Percentiles rank a stretch among this genome's conserved stretches.
phyloP scores from a whole-genome alignment of 768 basidiomycete genomes.

The Chlorophyllum brunneum region DNA sequence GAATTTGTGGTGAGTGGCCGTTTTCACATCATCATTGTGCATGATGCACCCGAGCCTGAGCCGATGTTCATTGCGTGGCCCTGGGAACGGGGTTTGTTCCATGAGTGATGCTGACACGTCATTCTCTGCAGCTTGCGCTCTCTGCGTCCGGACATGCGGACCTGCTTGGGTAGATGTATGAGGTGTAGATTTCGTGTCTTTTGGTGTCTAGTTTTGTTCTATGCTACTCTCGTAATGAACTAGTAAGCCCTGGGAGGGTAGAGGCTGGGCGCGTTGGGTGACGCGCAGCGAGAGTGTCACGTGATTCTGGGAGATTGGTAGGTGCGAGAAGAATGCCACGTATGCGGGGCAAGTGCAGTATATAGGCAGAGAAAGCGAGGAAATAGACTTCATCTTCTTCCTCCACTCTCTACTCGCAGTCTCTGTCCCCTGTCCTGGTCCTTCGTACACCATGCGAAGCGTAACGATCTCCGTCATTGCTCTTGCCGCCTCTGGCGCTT shows the following conservation, averaged over 20 bases:
- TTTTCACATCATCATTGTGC: not conserved
- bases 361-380: conserved; percentile 28
- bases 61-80: conserved; percentile 1
- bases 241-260: not conserved
- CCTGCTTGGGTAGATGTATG: conserved; percentile 53
- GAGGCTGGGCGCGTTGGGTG: not conserved
- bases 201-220: conserved; percentile 11
- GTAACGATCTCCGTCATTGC: conserved; percentile 79
- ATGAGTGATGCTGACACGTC: conserved; percentile 11
- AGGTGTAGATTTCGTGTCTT: conserved; percentile 16
- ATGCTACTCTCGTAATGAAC: conserved; percentile 8
- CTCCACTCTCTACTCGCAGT: conserved; percentile 26
- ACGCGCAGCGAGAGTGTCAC: not conserved
- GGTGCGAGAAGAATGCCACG: conserved; percentile 34
- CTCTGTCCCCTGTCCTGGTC: conserved; percentile 37
- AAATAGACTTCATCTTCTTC: conserved; percentile 31
- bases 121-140: conserved; percentile 65
- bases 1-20: conserved; percentile 79
- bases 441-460: conserved; percentile 86
- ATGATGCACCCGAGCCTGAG: not conserved
- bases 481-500: conserved; percentile 59
- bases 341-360: conserved; percentile 27
- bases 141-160: conserved; percentile 97
- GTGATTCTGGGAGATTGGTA: conserved; percentile 17
- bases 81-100: conserved; percentile 8